Percentiles rank a stretch among this genome's conserved stretches.
Conservation (phyloP, 108 stramenopile genomes). For the Craspedostauros australis region DNA sequence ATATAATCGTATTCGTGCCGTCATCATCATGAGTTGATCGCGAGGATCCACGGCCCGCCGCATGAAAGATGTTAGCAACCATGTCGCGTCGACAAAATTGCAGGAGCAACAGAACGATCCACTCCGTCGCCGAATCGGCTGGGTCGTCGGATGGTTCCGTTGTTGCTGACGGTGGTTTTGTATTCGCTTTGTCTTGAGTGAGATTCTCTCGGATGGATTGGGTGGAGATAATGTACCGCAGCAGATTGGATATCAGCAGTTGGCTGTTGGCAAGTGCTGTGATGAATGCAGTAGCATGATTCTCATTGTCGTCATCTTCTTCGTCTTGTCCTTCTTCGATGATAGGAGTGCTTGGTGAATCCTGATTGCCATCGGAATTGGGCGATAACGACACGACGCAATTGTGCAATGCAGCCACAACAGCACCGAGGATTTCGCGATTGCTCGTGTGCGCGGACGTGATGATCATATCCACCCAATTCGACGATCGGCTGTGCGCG, state of each 20-base stretch:
- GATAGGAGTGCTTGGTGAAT: too few relatives aligned
- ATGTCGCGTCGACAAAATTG: conserved; percentile 45
- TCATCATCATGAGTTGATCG: neutral
- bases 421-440: conserved; percentile 58
- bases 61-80: conserved; percentile 34
- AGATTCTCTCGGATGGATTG: conserved; percentile 16
- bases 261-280: conserved; percentile 18
- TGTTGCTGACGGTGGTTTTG: conserved; percentile 2
- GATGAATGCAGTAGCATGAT: conserved; percentile 8
- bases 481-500: neutral
- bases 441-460: conserved; percentile 9
- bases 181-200: conserved; percentile 12
- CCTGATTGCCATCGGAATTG: too few relatives aligned
- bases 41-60: neutral
- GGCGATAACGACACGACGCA: conserved; percentile 15
- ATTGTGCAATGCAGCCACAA: conserved; percentile 69
- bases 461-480: conserved; percentile 44
- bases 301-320: neutral
- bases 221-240: conserved; percentile 55
- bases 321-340: neutral
- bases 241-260: conserved; percentile 43
- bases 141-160: conserved; percentile 16
- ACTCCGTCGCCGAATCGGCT: conserved; percentile 74
- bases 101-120: conserved; percentile 60
- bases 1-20: too few relatives aligned